These are phyloP conservation scores for Verticillium zaregamsianum DNA, from an alignment of 2,329 filamentous ascomycete genomes.

Conservation along the genomic window DNA sequence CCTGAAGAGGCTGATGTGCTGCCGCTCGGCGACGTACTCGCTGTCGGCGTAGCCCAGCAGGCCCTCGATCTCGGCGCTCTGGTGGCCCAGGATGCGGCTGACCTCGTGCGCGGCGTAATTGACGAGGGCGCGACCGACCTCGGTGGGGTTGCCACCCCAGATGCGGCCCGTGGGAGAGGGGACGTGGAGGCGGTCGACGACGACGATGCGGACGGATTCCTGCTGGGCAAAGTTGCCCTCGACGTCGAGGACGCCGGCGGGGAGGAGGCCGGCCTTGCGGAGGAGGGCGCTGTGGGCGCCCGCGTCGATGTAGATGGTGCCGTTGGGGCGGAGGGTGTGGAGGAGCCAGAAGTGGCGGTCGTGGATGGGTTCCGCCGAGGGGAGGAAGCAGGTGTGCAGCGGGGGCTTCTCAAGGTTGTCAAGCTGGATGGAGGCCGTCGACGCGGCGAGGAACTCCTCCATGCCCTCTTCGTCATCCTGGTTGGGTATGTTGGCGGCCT, in stretches of 20 bases:
- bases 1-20: constrained; percentile 76
- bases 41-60: constrained; percentile 89
- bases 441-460: constrained; percentile 31
- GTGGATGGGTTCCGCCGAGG: constrained; percentile 76
- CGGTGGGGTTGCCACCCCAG: constrained; percentile 51
- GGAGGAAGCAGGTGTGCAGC: constrained; percentile 89
- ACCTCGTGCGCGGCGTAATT: constrained; percentile 92
- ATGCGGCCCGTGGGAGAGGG: constrained; percentile 35
- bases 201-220: constrained; percentile 83
- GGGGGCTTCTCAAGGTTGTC: constrained; percentile 45
- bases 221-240: constrained; percentile 87
- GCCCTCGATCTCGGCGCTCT: constrained; percentile 74
- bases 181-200: constrained; percentile 58
- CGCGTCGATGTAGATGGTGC: constrained; percentile 88
- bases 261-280: constrained; percentile 81
- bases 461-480: constrained; percentile 12
- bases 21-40: constrained; percentile 85
- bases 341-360: constrained; percentile 97
- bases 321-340: constrained; percentile 85
- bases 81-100: constrained; percentile 73
- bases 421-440: constrained; percentile 37
- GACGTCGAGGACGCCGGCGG: constrained; percentile 86
- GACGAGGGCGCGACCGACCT: constrained; percentile 84
- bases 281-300: constrained; percentile 78
- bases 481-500: constrained; percentile 15